A percentile compares a stretch with the other conserved stretches of the same genome.
These are phyloP conservation scores for Mrakia frigida DNA, from an alignment of 768 basidiomycete species.

Conservation along the genomic window DNA sequence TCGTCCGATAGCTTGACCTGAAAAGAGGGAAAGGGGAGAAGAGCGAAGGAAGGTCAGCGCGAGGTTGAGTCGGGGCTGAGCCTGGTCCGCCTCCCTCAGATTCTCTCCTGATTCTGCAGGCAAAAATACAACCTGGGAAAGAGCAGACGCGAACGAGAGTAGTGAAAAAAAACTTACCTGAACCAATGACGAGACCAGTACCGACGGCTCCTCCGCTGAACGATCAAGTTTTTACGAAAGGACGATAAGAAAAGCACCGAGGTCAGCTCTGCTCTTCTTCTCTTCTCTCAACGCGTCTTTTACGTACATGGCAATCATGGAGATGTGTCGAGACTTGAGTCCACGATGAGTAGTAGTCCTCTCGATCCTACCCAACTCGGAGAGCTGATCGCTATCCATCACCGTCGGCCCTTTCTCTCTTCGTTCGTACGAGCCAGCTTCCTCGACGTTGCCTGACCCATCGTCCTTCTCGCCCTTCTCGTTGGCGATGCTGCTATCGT, in stretches of 20 bases:
- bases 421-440: background rate
- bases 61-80: too few species aligned
- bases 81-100: too few species aligned
- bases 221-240: too few species aligned
- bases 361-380: constrained; percentile 18
- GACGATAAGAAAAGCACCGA: too few species aligned
- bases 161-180: too few species aligned
- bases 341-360: constrained; percentile 26
- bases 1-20: constrained; percentile 56
- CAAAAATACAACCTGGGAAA: background rate
- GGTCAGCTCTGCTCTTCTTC: too few species aligned
- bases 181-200: too few species aligned
- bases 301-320: constrained; percentile 18
- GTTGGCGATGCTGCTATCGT: background rate
- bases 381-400: background rate
- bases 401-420: background rate
- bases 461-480: constrained; percentile 4
- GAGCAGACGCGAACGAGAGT: background rate
- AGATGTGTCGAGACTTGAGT: constrained; percentile 20
- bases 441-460: background rate
- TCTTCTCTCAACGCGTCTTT: background rate
- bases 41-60: background rate
- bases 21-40: constrained; percentile 34
- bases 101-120: too few species aligned
- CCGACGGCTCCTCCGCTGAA: too few species aligned